Base-by-base conservation (phyloP, 352 stramenopile genomes). In the Porosira glacialis region DNA sequence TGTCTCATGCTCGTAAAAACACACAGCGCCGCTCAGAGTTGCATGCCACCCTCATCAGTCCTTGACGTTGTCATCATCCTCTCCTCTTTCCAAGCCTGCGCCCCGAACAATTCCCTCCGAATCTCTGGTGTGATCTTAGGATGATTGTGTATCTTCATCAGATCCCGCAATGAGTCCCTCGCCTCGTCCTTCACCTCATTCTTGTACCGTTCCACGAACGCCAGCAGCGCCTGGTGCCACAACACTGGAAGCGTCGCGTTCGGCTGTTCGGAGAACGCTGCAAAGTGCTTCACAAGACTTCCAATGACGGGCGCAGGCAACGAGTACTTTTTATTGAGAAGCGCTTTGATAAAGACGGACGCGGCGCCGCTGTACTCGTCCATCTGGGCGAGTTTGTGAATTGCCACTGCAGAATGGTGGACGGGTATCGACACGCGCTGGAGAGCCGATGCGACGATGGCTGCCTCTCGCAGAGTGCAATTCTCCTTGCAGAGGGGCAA, bases 291-390 rank as follows among this genome's bases (percentile, higher is more conserved):
- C 39, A 96, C 94, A 44, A 99, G 85, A 64, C 94, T 94, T 33
- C 88, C 87, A 80, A 99, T 97, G 24, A 99, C 96, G 24, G 88
- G 76, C 43, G 74, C 68, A 0, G 97, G 96, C 31, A 99, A 87
- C 52, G 94, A 96, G 87, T 99, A 99, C 86, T 99, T 99, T 82
- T 99, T 99, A 88, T 99, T 97, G 26, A 99, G 88, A 10, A 99
- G 87, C 28, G 98, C 88, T 39, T 90, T 93, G 66, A 99, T 97
- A 73, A 99, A 99, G 63, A 99, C 95, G 17, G 94, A 98, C 56
- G 96, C 96, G 47, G 94, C 94, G 50, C 95, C 96, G 55, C 92
- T 97, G 89, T 99, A 99, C 56, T 94, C 86, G 48, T 90, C 86
- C 70, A 86, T 77, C 59, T 92, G 89, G 36, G 95, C 92, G 38